phyloP scores from a whole-genome alignment of 176 grass and related monocot genomes.

The Hyparrhenia diplandra region DNA sequence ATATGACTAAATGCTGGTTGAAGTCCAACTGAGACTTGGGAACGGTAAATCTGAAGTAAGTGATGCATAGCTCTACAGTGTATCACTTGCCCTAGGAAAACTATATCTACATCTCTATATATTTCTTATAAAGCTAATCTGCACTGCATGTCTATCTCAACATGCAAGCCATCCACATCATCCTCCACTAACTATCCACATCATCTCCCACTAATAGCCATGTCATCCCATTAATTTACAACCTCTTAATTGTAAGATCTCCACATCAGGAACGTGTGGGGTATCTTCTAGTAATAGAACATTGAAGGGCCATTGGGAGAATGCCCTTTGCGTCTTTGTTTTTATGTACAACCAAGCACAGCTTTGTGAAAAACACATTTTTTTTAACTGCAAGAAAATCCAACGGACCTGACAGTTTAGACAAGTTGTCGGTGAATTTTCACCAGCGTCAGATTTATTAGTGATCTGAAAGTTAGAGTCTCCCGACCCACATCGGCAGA shows the following conservation, averaged over 20 bases:
- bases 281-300: background rate
- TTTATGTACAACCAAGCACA: background rate
- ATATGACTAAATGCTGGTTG: background rate
- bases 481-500: slow-evolving; percentile 65
- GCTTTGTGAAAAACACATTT: background rate
- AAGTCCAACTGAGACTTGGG: background rate
- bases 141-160: too few species aligned
- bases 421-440: slow-evolving; percentile 47
- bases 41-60: slow-evolving; percentile 28
- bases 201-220: background rate
- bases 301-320: slow-evolving; percentile 5
- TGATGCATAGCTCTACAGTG: background rate
- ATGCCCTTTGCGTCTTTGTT: background rate
- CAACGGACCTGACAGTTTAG: slow-evolving; percentile 70
- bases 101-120: background rate
- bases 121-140: background rate
- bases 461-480: slow-evolving; percentile 58
- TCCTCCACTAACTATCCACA: background rate
- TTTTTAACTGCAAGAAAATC: slow-evolving; percentile 17
- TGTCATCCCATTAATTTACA: background rate
- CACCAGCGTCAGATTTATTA: slow-evolving; percentile 55
- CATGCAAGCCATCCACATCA: background rate
- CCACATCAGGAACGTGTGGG: background rate
- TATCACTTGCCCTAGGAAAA: slow-evolving; percentile 14
- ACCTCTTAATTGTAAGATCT: background rate